Conservation (phyloP, 331 rosid genomes). For the Pyracantha coccinea region DNA sequence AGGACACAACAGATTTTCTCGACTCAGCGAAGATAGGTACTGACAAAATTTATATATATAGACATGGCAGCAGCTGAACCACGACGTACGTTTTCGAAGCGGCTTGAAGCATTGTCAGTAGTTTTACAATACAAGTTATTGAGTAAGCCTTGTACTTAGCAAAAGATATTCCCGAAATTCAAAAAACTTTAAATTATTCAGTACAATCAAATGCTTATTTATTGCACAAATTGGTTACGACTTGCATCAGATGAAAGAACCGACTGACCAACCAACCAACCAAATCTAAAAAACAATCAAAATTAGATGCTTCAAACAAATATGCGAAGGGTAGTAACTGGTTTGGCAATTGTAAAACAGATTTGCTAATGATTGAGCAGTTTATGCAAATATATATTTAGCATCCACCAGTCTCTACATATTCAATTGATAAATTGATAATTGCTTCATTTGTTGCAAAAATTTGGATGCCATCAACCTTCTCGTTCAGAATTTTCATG, state of each 20-base stretch:
- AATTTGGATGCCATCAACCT: too few species aligned
- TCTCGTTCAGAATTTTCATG: too few species aligned
- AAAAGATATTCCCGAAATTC: neutral
- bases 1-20: too few species aligned
- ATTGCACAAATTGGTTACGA: slow-evolving; percentile 19
- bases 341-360: slow-evolving; percentile 1
- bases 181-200: neutral
- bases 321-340: neutral
- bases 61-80: too few species aligned
- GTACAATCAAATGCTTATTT: slow-evolving; percentile 4
- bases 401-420: neutral
- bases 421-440: neutral
- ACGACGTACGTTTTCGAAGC: too few species aligned
- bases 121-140: neutral
- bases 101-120: too few species aligned
- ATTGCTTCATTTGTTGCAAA: neutral
- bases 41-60: too few species aligned
- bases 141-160: neutral
- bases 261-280: slow-evolving; percentile 9
- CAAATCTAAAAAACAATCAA: slow-evolving; percentile 3
- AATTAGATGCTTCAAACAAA: neutral
- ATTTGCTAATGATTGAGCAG: neutral
- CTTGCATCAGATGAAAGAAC: slow-evolving; percentile 31
- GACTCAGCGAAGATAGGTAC: too few species aligned
- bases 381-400: neutral